Base-by-base conservation (phyloP, 2,329 filamentous ascomycete genomes). In the Ophiocordyceps camponoti-rufipedis region DNA sequence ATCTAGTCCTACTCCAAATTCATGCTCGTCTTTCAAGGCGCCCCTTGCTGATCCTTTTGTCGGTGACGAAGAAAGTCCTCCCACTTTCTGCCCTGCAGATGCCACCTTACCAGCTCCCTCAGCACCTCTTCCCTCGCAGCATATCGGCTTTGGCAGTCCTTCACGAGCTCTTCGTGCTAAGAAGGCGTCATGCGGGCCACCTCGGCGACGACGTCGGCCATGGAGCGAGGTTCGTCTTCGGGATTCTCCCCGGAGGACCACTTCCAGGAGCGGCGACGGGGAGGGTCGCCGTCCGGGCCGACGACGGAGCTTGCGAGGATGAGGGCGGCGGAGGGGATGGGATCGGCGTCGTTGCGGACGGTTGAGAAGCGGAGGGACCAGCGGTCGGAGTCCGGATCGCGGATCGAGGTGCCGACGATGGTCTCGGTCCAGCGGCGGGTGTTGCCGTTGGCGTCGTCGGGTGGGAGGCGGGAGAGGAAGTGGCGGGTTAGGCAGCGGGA, bases 401-500 rank as follows among this genome's bases (percentile, higher is more conserved):
- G 54, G 48, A 66, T 56, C 10, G 55, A 55, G 35, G 58, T 59
- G 43, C 58, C 61, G 44, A 58, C 54, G 28, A 60, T 47, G 46
- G 54, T 55, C 32, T 56, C 57, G 23, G 53, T 48, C 58, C 62
- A 64, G 23, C 50, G 46, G 18, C 46, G 14, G n/a, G 14, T 38
- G 28, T 29, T 31, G 19, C 38, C 40, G 7, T 41, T 44, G 1
- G 35, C 3, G 41, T 8, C 16, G 7, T 5, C 35, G 14, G 46
- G 44, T 14, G 61, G 52, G 31, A 39, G 35, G 35, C 50, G 48
- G 19, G 53, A 49, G 29, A 66, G 53, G 43, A 58, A 56, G 45
- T 60, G 58, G 10, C 62, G 54, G 0, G 63, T 56, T 3, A 72
- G 56, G 40, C 60, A 58, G 41, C 64, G 68, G 23, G 61, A 53